Evolutionary conservation across 331 rosid species (phyloP).

Genomic region (Erythrophleum ivorense): DNA sequence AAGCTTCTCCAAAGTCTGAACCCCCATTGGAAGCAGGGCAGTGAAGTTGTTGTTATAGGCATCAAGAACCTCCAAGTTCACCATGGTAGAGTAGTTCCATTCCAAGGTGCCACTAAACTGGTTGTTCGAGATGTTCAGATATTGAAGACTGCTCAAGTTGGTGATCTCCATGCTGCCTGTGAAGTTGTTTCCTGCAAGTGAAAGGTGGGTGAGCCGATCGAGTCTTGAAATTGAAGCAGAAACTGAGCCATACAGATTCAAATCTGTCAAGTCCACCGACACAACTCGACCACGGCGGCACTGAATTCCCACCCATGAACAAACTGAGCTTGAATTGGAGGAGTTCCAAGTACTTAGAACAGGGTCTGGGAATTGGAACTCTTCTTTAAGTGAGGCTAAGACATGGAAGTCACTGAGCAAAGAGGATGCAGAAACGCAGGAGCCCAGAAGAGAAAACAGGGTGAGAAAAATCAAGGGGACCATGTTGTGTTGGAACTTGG

Average conservation of each 20-base stretch:
- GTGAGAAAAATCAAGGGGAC: conserved; percentile 53
- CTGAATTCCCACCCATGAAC: conserved; percentile 75
- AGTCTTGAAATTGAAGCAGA: conserved; percentile 62
- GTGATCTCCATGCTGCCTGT: conserved; percentile 61
- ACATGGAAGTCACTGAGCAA: conserved; percentile 66
- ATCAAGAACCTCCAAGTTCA: conserved; percentile 65
- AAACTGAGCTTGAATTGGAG: conserved; percentile 55
- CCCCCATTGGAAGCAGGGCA: conserved; percentile 63
- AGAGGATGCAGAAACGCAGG: conserved; percentile 61
- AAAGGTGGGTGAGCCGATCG: conserved; percentile 60
- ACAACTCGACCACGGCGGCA: conserved; percentile 65
- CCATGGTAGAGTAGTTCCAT: conserved; percentile 64
- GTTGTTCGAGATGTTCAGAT: conserved; percentile 81
- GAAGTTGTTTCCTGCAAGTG: conserved; percentile 80
- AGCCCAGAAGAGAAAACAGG: conserved; percentile 59
- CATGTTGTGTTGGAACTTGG: conserved; percentile 48
- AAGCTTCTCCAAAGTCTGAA: conserved; percentile 56
- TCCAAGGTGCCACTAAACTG: conserved; percentile 63
- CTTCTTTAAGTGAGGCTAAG: conserved; percentile 63
- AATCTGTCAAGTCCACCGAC: conserved; percentile 67
- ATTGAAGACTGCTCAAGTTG: conserved; percentile 58
- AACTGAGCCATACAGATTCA: conserved; percentile 63
- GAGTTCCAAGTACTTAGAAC: conserved; percentile 60
- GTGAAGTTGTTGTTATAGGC: conserved; percentile 83
- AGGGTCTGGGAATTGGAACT: conserved; percentile 62